Base-by-base conservation (phyloP, 225 moss, liverwort and hornwort genomes). In the Bryoerythrophyllum caledonicum region DNA sequence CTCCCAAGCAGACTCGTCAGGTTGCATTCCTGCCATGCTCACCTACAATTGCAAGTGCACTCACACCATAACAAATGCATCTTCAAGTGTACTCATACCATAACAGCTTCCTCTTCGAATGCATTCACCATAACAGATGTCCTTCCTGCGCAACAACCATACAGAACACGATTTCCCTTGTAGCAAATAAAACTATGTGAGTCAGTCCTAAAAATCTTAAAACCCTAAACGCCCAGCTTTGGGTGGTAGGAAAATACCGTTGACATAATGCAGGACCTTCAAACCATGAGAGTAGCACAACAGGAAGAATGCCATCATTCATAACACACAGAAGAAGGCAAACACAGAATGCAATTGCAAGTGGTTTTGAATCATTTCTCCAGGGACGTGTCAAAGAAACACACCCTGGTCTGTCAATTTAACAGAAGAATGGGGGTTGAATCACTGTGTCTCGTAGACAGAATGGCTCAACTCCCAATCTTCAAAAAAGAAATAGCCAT, bases 1-100 rank as follows among this genome's bases (percentile, higher is more conserved):
- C 59, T 72, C 60, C 0, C 26, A 60, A n/a, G 88, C 41, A 4
- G 41, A 82, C 2, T 83, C 69, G 49, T 89, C 89, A 34, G 16
- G 1, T 70, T 88, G 80, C 83, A 78, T 85, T 59, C 80, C 78
- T 73, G 73, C 23, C 52, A 76, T 80, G 4, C 12, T 52, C 8
- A 59, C 51, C 32, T 32, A 7, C 34, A 2, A 44, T 44, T 67
- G 20, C 30, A 30, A 14, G 48, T 51, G 20, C 11, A 27, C 27
- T 66, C 48, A 46, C 4, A 19, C 19, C 46, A 4, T 17, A 46
- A 46, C 26, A 46, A 54, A 54, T 21, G 48, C 48, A 14, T 4
- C 44, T 44, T 14, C 14, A 14, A 44, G 14, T 44, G 3, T 11
- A 46, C 48, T 48, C 16, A 65, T 8, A 17, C 9, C 44, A 4